A percentile compares a stretch with the other conserved stretches of the same genome.
Evolutionary conservation across 2,329 filamentous ascomycete genomes (phyloP).

Genomic region (Paecilomyces variotii): DNA sequence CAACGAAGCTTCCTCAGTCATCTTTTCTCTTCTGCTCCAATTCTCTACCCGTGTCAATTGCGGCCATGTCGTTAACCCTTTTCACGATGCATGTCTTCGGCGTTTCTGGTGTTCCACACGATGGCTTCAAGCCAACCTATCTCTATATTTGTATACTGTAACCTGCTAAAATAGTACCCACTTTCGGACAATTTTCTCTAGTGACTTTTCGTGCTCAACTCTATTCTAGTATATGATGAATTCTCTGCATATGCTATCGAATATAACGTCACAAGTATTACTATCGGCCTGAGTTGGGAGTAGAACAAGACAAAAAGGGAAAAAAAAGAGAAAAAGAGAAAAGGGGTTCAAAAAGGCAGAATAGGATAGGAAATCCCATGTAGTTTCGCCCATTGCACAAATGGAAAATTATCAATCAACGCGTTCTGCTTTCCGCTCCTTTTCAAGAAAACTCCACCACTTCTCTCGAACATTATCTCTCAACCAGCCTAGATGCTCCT

Average conservation of each 20-base stretch:
- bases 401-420: constrained; percentile 3
- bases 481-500: constrained; percentile 8
- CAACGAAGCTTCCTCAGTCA: neutral
- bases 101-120: neutral
- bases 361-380: neutral
- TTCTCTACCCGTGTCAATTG: neutral
- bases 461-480: constrained; percentile 6
- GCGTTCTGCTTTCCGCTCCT: constrained; percentile 10
- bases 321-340: neutral
- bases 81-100: neutral
- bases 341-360: too few relatives aligned
- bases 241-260: too few relatives aligned
- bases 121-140: neutral
- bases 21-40: neutral
- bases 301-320: neutral
- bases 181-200: neutral
- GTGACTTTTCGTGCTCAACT: too few relatives aligned
- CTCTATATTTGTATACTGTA: neutral
- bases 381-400: neutral
- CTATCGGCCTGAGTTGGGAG: neutral
- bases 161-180: neutral
- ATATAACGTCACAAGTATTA: too few relatives aligned
- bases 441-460: constrained; percentile 11
- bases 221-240: too few relatives aligned
- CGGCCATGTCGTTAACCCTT: neutral